Evolutionary conservation across 116 monocot species (phyloP), one percentile per base, ranked within the genome.

Genomic region (Dioscorea cayenensis): DNA sequence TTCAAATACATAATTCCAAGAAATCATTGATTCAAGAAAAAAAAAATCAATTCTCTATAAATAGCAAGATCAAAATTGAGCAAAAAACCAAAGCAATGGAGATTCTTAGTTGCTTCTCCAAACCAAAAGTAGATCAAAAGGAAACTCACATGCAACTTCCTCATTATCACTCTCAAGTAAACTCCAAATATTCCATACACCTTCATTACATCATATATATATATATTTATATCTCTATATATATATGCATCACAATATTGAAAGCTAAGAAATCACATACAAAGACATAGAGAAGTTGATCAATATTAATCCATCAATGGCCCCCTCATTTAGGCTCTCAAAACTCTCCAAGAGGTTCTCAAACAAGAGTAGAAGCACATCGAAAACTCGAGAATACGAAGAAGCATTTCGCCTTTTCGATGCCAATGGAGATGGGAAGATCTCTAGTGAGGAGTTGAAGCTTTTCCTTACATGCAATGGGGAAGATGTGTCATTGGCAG

Each of bases 361-460:
- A 60, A 66, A 48, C 67, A 77, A 72, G 61, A 37, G 50, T 19
- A 49, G 66, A 60, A 62, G 21, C 20, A 25, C 50, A 19, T 0
- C 69, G 10, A 11, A 16, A 16, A 49, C 18, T 2, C 19, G 19
- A 27, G 60, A 66, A 5, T 74, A 70, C 66, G 32, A n/a, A 0
- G 60, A 68, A n/a, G 77, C 73, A 0, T 89, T 85, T 78, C 67
- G 36, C 63, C 71, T 28, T 17, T 74, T 81, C 43, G 89, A 89
- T 72, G 50, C 32, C 0, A 62, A 89, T 59, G 78, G 77, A 13
- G 84, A 90, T 49, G 83, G 86, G 10, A 78, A 71, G 72, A 81
- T 90, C 71, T 86, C 90, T 1, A 14, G 48, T 62, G 66, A 73
- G 22, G 90, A 90, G 75, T 66, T 90, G 3, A 62, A 50, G 25